Base-by-base conservation (phyloP, 768 basidiomycete species). In the Boletellus ananiceps region DNA sequence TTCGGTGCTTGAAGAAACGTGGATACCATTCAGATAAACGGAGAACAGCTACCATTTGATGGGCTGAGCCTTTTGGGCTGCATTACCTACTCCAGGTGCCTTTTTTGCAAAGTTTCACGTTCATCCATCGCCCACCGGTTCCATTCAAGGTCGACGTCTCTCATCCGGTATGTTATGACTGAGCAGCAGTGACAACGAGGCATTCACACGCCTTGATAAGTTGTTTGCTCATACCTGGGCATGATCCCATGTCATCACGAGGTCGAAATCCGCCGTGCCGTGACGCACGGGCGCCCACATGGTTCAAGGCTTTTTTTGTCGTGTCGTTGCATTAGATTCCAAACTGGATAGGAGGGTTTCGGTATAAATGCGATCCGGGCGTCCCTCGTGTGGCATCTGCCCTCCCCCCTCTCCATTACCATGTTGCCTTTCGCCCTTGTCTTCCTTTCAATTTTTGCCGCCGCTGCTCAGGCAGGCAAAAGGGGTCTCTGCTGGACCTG, bases 401-500 rank as follows among this genome's bases (percentile, higher is more conserved):
- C 16, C 25, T 37, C 35, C 9, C 13, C 34, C 29, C 19, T 47
- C 2, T 11, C 27, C 14, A 21, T 21, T 14, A 18, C 32, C 9
- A 68, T 68, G 64, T 32, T 64, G 14, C 38, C 41, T 18, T 54
- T 42, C 31, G 32, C 49, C 5, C n/a, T 68, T 11, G 41, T 59
- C 31, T 19, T 62, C 21, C 44, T 64, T 15, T 42, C 53, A 0
- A 15, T 56, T 7, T 66, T 65, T 32, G 29, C 52, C 1, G 31
- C 50, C 12, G 45, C 52, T 16, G 61, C 52, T 34, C 59, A 54
- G 12, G 72, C 71, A 19, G 71, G 71, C 21, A 72, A 72, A 56
- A 63, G 69, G 16, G 71, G 71, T 34, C 62, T 72, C 19, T 58
- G 57, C 37, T 72, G 71, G 71, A 57, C 71, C 25, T 73, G 52